phyloP scores from a whole-genome alignment of 768 basidiomycete species.

The Leccinum disarticulatum region DNA sequence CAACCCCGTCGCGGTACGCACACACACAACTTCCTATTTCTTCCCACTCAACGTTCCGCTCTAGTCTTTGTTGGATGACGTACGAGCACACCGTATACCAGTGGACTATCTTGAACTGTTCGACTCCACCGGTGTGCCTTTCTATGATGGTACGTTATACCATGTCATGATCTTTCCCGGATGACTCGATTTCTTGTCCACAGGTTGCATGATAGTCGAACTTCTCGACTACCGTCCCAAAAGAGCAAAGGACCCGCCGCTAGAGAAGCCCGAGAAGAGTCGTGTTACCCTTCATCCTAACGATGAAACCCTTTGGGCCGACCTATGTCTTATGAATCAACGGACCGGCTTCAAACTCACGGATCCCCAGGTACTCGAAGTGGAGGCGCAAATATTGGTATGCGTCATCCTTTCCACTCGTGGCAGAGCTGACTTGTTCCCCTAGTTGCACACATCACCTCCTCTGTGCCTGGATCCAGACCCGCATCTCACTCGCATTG shows the following conservation, averaged over 20 bases:
- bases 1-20: slow-evolving; percentile 62
- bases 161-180: not conserved
- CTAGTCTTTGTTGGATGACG: slow-evolving; percentile 80
- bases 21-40: slow-evolving; percentile 1
- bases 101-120: slow-evolving; percentile 84
- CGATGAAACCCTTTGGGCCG: slow-evolving; percentile 75
- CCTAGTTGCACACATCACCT: slow-evolving; percentile 68
- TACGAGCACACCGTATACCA: slow-evolving; percentile 80
- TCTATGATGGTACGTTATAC: slow-evolving; percentile 70
- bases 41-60: slow-evolving; percentile 7
- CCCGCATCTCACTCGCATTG: slow-evolving; percentile 71
- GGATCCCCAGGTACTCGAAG: slow-evolving; percentile 68
- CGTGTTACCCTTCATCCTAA: slow-evolving; percentile 79
- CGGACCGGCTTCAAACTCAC: slow-evolving; percentile 60
- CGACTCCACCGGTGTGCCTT: slow-evolving; percentile 68
- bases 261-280: slow-evolving; percentile 59
- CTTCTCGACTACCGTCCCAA: slow-evolving; percentile 73
- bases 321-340: slow-evolving; percentile 69
- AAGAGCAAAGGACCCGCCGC: slow-evolving; percentile 52
- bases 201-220: slow-evolving; percentile 86
- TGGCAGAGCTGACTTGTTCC: slow-evolving; percentile 9
- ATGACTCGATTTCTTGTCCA: slow-evolving; percentile 2
- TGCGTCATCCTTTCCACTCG: slow-evolving; percentile 18
- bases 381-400: slow-evolving; percentile 75
- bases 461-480: slow-evolving; percentile 82